phyloP scores from a whole-genome alignment of 768 basidiomycete genomes.

The Cyclocybe cylindracea region DNA sequence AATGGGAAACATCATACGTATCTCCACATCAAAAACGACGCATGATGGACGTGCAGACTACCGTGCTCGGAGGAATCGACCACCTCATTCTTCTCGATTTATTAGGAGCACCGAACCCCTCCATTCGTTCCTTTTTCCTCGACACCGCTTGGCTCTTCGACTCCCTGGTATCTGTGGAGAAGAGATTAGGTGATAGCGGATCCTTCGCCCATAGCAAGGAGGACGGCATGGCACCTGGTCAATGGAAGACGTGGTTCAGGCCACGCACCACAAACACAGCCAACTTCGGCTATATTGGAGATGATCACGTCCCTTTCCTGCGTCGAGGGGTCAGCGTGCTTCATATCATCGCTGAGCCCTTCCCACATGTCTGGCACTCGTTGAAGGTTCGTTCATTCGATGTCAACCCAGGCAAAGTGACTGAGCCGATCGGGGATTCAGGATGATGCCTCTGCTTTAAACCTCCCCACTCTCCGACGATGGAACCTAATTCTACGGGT shows the following conservation, averaged over 20 bases:
- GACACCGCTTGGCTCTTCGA: conserved; percentile 96
- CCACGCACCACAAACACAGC: conserved; percentile 40
- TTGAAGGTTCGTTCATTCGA: conserved; percentile 53
- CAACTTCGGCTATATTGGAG: conserved; percentile 68
- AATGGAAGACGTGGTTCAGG: conserved; percentile 69
- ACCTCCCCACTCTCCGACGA: conserved; percentile 80
- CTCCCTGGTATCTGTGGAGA: conserved; percentile 70
- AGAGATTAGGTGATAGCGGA: conserved; percentile 64
- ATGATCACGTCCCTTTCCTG: conserved; percentile 94
- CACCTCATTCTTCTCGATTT: conserved; percentile 93
- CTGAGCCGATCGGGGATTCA: conserved; percentile 26
- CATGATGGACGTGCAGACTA: conserved; percentile 52
- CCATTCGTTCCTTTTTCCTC: conserved; percentile 77
- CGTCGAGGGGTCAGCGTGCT: conserved; percentile 80
- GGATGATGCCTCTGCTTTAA: conserved; percentile 90
- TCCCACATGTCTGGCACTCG: conserved; percentile 90
- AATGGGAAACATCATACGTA: conserved; percentile 76
- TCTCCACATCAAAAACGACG: conserved; percentile 60
- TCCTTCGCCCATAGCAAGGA: conserved; percentile 54
- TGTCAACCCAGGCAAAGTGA: neutral
- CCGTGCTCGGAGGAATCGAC: conserved; percentile 78
- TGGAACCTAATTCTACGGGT: conserved; percentile 91
- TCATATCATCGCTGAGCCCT: conserved; percentile 88
- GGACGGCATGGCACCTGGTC: conserved; percentile 43
- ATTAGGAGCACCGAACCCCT: conserved; percentile 75